Evolutionary conservation across 1,284 basidiomycete genomes (phyloP), one percentile per base, ranked within the genome.

Genomic region (Chondrostereum purpureum): DNA sequence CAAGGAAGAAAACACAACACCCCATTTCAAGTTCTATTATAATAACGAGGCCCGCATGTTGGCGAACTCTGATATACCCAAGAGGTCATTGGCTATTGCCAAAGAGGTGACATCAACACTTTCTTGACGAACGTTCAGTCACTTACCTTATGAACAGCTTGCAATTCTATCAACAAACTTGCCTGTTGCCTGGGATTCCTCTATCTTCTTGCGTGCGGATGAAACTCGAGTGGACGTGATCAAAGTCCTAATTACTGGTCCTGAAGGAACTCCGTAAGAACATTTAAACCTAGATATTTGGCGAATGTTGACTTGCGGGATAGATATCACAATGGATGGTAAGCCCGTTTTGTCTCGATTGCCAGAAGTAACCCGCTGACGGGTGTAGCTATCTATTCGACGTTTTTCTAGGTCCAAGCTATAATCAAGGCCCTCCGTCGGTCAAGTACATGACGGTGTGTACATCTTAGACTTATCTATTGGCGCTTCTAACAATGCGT

Each of bases 381-480:
- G 43, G 34, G 34, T 31, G 18, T 16, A 79, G 79, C 55, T 82
- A 70, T 61, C 58, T 93, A 39, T 95, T 95, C 56, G 92, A 96
- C 64, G 91, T 95, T 45, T 93, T 93, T 67, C 73, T 96, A 1
- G 90, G 87, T 4, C 73, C 82, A 42, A 80, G 70, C 50, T 92
- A 91, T 60, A 92, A 92, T 57, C 85, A 81, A 54, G 70, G 74
- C 17, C 87, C 89, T 5, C 89, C 89, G 2, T 82, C 69, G 48
- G 88, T 92, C 43, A 92, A 92, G 63, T 89, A 88, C 54, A 90
- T 94, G 83, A 95, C 91, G 44, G 86, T 88, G 61, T 63, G 73
- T 57, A 39, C 27, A 40, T 45, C 31, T 24, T 31, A 36, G 35
- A 39, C 42, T 12, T 43, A 13, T 35, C 27, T 49, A 17, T 40